Base-by-base conservation (phyloP, 1,284 basidiomycete genomes). In the Xerocomus minutiporus region DNA sequence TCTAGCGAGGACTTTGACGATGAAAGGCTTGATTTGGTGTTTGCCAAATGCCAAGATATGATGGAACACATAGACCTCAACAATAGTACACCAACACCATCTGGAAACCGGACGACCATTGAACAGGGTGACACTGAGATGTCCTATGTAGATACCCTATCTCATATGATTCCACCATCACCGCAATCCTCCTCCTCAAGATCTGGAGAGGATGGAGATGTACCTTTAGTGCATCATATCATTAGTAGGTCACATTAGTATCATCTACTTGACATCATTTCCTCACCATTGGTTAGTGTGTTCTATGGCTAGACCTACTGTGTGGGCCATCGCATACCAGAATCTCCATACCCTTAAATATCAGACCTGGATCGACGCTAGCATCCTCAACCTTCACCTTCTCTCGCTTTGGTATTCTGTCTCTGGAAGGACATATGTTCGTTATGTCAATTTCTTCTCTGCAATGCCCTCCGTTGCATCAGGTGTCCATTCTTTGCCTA, bases 361-460 rank as follows among this genome's bases (percentile, higher is more conserved):
- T 46, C 13, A 46, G 4, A 46, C 31, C 1, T 54, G 48, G 52
- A 46, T 51, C 1, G 32, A 54, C 38, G 52, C 38, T 3, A 46
- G 15, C 23, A 9, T 49, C 2, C 7, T 41, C 13, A 38, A 48
- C 38, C 31, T 41, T 17, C 31, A 48, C 20, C 47, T 48, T 13
- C 29, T 49, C 12, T 49, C 48, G 12, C 25, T 4, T 7, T 42
- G 29, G 48, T 49, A 49, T 35, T 23, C 12, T 7, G 8, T 39
- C 15, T 25, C 31, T 41, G 39, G 39, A 42, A 31, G 29, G 23
- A 49, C 39, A 1, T 31, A 49, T 35, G 13, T 49, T 34, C 7
- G 5, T 11, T 43, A 43, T 43, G 26, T 43, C 7, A 11, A 29
- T 29, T 23, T 44, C 15, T 29, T 32, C 11, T 20, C n/a, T 31